Conservation (phyloP, 1,139 yeast species). For the Tardiomyces blankii region DNA sequence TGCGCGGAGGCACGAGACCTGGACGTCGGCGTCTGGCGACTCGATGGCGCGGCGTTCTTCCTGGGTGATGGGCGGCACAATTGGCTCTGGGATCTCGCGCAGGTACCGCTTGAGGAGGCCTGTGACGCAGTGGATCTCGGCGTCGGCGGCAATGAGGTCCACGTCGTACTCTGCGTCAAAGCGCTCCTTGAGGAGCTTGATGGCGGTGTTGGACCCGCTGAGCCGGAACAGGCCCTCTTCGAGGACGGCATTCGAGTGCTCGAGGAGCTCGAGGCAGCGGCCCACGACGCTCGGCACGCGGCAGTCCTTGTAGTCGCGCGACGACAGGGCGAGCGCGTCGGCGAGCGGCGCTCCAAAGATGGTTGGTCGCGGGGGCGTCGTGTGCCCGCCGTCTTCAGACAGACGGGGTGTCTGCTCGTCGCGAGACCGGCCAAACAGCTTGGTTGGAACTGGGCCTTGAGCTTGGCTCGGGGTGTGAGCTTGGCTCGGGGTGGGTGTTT, state of each 20-base stretch:
- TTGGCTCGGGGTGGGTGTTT: too few relatives aligned
- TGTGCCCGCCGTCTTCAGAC: too few relatives aligned
- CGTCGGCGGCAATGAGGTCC: constrained; percentile 39
- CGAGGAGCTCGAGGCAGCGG: constrained; percentile 63
- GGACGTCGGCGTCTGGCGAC: constrained; percentile 21
- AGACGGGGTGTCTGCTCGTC: too few relatives aligned
- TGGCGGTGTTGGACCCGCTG: constrained; percentile 79
- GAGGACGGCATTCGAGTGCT: constrained; percentile 56
- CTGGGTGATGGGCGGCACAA: constrained; percentile 42
- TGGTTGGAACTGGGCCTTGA: too few relatives aligned
- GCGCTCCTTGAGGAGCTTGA: constrained; percentile 57
- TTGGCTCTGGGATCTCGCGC: constrained; percentile 55
- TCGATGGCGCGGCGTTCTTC: constrained; percentile 29
- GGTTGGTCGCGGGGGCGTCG: background rate
- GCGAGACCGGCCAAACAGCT: background rate
- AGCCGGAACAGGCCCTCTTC: constrained; percentile 90
- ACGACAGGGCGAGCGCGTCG: constrained; percentile 41
- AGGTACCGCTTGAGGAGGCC: constrained; percentile 67
- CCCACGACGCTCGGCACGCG: constrained; percentile 66
- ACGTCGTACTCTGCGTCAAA: constrained; percentile 54
- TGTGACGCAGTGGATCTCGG: constrained; percentile 67
- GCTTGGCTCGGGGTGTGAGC: too few relatives aligned
- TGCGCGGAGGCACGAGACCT: constrained; percentile 23
- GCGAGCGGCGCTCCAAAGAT: constrained; percentile 60
- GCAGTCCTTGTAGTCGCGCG: constrained; percentile 24